Evolutionary conservation across 2,329 filamentous ascomycete species (phyloP), one percentile per base, ranked within the genome.

Genomic region (Cercospora sp.): DNA sequence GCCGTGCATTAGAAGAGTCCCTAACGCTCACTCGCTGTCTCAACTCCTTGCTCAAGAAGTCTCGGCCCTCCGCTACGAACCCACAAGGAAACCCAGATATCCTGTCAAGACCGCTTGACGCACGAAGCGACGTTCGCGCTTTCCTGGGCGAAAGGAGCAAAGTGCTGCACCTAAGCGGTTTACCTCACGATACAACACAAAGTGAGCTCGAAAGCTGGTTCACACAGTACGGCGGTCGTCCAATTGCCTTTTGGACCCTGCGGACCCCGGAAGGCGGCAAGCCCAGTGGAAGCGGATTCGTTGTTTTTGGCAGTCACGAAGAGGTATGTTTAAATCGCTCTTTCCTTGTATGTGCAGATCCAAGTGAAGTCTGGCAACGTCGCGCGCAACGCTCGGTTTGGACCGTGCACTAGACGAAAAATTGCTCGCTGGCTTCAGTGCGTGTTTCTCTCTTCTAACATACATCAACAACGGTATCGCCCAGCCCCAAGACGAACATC

Each of bases 171-270:
- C 94, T 99, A 90, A 97, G 94, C 76, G 95, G 95, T 60, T 86
- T 99, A 63, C 95, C 95, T 55, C 95, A 99, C 79, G 95, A 99
- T 76, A 99, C 95, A 39, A 99, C 95, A 1, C 95, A 99, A 82
- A 98, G 94, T 3, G 95, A 99, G 83, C 87, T 99, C 26, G 95
- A 99, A 83, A 97, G 94, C 82, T 99, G 95, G 95, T 99, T 98
- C 79, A 99, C 95, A 31, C 95, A 99, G 81, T 99, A 97, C 78
- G 95, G 95, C 72, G 95, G 95, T 60, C 91, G 95, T 53, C 95
- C 95, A 31, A 99, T 99, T 82, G 95, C 95, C 20, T 99, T 99
- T 83, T 99, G 95, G 95, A 99, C 95, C 18, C 87, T 99, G 61
- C 91, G 94, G 70, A 99, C 95, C 13, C 95, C 95, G 3, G 95